Base-by-base conservation (phyloP, 441 rosid species). In the Sinapis alba region DNA sequence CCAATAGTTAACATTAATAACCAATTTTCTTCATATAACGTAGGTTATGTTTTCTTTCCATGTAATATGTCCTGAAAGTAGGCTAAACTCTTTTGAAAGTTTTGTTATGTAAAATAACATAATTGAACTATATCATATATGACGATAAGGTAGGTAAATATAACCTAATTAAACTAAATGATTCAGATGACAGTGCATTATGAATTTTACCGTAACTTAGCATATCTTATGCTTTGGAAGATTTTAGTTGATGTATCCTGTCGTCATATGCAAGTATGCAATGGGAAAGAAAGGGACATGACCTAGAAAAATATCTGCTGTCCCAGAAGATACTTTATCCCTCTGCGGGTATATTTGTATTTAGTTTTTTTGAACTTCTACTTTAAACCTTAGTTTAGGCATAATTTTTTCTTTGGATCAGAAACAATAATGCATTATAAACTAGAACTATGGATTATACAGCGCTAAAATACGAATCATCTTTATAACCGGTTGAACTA, bases 201-300 rank as follows among this genome's bases (percentile, higher is more conserved):
- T 21, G 7, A 11, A 24, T 12, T 36, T 26, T 30, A 58, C 64
- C 47, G 58, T 41, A 58, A 58, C 7, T 43, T 43, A 21, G 50
- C 51, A 62, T 20, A 19, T 34, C 66, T 62, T 34, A 19, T 23
- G n/a, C 18, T 30, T 13, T 58, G 72, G 60, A 59, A 28, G 38
- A 66, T 59, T 57, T 36, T 66, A 28, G 36, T 41, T 67, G 15
- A 65, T 19, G n/a, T 58, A 1, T 59, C 3, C 59, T 66, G 78
- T 66, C 72, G 10, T 58, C 19, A 28, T 58, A 28, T 74, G 47
- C 64, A 56, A 26, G 18, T 41, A 63, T 54, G 77, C 71, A 19
- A 54, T 21, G 72, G 59, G 21, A 59, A 66, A 43, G 72, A 66
- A 74, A 66, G 67, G 51, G 78, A 74, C 78, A 32, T 66, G 19